These are phyloP conservation scores for Boletus sp. DNA, from an alignment of 1,284 basidiomycete genomes.

Conservation along the genomic window DNA sequence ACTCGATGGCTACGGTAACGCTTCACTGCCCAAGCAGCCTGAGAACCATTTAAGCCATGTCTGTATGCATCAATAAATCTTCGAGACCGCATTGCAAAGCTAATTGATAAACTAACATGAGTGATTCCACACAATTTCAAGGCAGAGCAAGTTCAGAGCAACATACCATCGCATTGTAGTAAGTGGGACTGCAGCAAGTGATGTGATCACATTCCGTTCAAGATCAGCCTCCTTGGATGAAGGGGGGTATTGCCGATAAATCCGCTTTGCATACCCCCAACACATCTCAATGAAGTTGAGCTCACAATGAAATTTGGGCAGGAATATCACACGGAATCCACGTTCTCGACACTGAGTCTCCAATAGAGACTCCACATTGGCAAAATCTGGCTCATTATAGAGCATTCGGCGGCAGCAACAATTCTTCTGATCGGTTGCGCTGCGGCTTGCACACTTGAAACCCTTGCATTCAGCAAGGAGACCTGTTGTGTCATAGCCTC, in stretches of 20 bases:
- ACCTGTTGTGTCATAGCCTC: background rate
- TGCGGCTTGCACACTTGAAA: background rate
- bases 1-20: too few species aligned
- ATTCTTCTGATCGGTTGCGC: too few species aligned
- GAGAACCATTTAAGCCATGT: too few species aligned
- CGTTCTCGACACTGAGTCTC: background rate
- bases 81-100: too few species aligned
- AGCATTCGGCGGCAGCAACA: background rate
- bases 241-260: background rate
- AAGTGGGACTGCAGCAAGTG: background rate
- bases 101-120: too few species aligned
- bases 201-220: background rate
- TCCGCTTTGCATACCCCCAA: background rate
- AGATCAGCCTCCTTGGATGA: background rate
- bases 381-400: background rate
- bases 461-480: background rate
- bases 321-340: background rate
- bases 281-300: background rate
- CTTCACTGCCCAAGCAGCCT: too few species aligned
- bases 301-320: background rate
- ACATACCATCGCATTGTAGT: background rate
- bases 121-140: too few species aligned
- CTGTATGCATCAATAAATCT: too few species aligned
- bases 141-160: too few species aligned
- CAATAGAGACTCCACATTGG: background rate